Percentiles rank a stretch among this genome's conserved stretches.
Evolutionary conservation across 352 stramenopile species (phyloP).

Genomic region (Phytophthora pluvialis): DNA sequence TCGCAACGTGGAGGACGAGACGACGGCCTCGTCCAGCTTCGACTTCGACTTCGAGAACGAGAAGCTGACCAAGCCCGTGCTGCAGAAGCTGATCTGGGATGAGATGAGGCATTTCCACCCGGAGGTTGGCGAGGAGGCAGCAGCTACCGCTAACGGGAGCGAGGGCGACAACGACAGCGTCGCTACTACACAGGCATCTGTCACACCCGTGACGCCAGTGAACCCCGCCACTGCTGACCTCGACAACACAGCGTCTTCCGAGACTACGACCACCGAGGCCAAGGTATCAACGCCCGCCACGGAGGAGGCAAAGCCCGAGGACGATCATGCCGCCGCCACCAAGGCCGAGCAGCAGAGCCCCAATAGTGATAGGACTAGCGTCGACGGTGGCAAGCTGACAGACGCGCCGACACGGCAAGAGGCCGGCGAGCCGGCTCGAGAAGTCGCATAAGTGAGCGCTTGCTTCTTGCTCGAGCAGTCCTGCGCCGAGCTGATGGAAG

Average conservation of each 20-base stretch:
- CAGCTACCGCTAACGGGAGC: not conserved
- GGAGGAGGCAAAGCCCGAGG: constrained; percentile 25
- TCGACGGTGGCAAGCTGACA: constrained; percentile 24
- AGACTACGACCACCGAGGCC: constrained; percentile 3
- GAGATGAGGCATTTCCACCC: constrained; percentile 86
- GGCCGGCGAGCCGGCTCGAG: constrained; percentile 51
- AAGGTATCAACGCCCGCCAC: constrained; percentile 17
- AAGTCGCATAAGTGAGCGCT: constrained; percentile 39
- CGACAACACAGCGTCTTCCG: not conserved
- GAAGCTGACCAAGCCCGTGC: constrained; percentile 80
- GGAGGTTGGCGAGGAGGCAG: constrained; percentile 48
- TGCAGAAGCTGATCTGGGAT: constrained; percentile 88
- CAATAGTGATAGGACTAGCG: constrained; percentile 37
- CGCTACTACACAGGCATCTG: constrained; percentile 30
- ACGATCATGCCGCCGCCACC: constrained; percentile 7
- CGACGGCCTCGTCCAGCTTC: constrained; percentile 66
- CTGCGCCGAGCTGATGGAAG: not conserved
- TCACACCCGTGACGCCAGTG: constrained; percentile 48
- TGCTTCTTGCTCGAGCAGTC: constrained; percentile 2
- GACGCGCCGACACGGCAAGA: constrained; percentile 46
- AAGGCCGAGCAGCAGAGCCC: constrained; percentile 10
- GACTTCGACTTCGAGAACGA: constrained; percentile 91
- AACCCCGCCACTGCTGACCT: constrained; percentile 27
- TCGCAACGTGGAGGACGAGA: constrained; percentile 91
- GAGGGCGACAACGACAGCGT: constrained; percentile 30